Conservation (phyloP, 148 eudicot species). For the Silene conica region DNA sequence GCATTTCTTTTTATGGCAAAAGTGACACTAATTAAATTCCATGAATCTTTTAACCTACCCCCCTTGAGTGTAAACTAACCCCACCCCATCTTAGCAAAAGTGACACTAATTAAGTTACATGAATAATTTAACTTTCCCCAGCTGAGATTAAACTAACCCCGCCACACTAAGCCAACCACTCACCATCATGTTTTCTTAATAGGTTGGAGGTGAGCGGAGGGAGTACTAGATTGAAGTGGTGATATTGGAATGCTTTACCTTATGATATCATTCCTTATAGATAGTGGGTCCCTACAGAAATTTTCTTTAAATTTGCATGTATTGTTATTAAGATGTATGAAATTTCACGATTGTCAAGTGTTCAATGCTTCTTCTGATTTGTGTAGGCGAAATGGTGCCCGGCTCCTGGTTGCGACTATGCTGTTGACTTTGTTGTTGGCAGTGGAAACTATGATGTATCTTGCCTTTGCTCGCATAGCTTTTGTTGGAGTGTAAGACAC, state of each 20-base stretch:
- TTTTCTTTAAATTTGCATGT: neutral
- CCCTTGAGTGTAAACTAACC: too few relatives aligned
- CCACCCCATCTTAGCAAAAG: too few relatives aligned
- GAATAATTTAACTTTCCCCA: too few relatives aligned
- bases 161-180: too few relatives aligned
- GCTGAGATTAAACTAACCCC: too few relatives aligned
- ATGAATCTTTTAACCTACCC: too few relatives aligned
- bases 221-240: neutral
- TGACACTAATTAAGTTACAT: too few relatives aligned
- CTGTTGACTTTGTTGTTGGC: constrained; percentile 68
- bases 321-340: neutral
- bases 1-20: too few relatives aligned
- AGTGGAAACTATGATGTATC: constrained; percentile 71
- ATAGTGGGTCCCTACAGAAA: too few relatives aligned
- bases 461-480: constrained; percentile 67
- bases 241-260: neutral
- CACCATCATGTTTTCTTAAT: too few relatives aligned
- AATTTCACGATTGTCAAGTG: neutral
- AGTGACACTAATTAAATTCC: too few relatives aligned
- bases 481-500: constrained; percentile 82
- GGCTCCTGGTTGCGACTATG: constrained; percentile 87
- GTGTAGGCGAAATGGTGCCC: constrained; percentile 89
- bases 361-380: constrained; percentile 1
- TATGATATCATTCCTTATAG: neutral
- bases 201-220: too few relatives aligned